Evolutionary conservation across 2,329 filamentous ascomycete genomes (phyloP).

Genomic region (Whalleya microplaca): DNA sequence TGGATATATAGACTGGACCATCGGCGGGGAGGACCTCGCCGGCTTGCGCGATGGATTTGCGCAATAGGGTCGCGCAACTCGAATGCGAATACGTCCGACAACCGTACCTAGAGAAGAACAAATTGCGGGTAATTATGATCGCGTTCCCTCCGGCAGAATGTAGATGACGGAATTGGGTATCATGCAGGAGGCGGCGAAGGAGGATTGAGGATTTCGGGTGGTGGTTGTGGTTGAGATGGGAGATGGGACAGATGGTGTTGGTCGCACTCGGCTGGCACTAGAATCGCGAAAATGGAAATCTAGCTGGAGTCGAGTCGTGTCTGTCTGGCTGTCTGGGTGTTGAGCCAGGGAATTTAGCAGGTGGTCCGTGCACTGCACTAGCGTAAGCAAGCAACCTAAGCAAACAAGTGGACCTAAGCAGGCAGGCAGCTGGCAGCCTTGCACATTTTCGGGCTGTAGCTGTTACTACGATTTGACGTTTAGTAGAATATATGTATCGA

Average conservation of each 20-base stretch:
- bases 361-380: neutral
- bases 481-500: too few relatives aligned
- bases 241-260: too few relatives aligned
- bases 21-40: constrained; percentile 2
- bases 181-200: neutral
- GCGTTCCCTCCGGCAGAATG: neutral
- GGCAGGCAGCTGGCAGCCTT: too few relatives aligned
- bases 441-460: too few relatives aligned
- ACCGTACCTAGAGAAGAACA: neutral
- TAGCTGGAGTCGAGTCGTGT: constrained; percentile 15
- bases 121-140: neutral
- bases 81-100: too few relatives aligned
- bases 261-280: neutral
- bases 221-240: constrained; percentile 2
- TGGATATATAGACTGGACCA: constrained; percentile 5
- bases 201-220: neutral
- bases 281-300: constrained; percentile 12
- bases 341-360: neutral
- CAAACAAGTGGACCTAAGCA: too few relatives aligned
- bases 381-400: too few relatives aligned
- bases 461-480: too few relatives aligned
- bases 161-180: too few relatives aligned
- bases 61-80: neutral
- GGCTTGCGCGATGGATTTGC: neutral
- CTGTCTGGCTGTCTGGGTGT: too few relatives aligned